A percentile compares a stretch with the other conserved stretches of the same genome.
Conservation (phyloP, 2,329 filamentous ascomycete species). For the Exophiala aquamarina region DNA sequence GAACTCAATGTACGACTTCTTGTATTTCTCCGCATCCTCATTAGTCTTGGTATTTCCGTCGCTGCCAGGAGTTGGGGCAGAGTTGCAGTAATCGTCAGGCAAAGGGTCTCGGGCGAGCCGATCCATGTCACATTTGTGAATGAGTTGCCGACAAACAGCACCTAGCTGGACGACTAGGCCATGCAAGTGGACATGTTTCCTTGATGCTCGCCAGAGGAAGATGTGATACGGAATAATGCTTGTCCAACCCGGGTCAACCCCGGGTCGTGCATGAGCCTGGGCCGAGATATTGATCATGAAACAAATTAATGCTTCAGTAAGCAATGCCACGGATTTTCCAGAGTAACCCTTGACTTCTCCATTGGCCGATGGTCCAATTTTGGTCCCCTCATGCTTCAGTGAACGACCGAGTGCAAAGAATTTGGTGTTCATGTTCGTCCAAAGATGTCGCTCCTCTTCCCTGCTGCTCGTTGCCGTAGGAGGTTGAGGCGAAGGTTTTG, state of each 20-base stretch:
- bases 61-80: constrained; percentile 44
- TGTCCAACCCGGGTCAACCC: constrained; percentile 44
- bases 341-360: constrained; percentile 34
- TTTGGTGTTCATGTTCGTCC: constrained; percentile 44
- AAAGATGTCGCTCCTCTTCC: constrained; percentile 39
- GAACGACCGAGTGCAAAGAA: constrained; percentile 44
- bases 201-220: constrained; percentile 41
- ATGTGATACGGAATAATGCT: constrained; percentile 49
- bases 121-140: constrained; percentile 46
- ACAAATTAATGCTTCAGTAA: constrained; percentile 46
- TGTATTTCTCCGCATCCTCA: constrained; percentile 36
- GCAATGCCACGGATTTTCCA: constrained; percentile 17
- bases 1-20: constrained; percentile 40
- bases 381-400: constrained; percentile 45
- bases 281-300: constrained; percentile 49
- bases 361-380: constrained; percentile 20
- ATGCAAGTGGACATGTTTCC: constrained; percentile 41
- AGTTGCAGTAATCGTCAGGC: constrained; percentile 38
- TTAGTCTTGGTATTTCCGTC: constrained; percentile 38
- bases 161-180: constrained; percentile 47
- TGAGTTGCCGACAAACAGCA: constrained; percentile 46
- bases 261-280: constrained; percentile 40
- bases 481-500: constrained; percentile 25
- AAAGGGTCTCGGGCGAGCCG: constrained; percentile 42
- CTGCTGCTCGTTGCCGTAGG: constrained; percentile 26